Evolutionary conservation across 169 alveolate genomes (phyloP), one percentile per base, ranked within the genome.

Genomic region (Babesia divergens): DNA sequence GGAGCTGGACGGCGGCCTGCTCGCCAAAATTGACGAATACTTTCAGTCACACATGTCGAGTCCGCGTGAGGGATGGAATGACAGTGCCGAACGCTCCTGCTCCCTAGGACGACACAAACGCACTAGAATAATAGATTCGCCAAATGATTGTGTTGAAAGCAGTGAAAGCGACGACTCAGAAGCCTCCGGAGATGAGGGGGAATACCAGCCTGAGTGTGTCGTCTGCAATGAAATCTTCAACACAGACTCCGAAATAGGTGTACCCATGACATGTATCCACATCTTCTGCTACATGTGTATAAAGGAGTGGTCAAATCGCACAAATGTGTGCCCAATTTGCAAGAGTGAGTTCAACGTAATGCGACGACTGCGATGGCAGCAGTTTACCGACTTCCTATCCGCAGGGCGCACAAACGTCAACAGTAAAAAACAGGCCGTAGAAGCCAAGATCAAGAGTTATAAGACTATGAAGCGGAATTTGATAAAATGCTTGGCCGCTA

Each of bases 271-370:
- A n/a, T 86, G 92, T 49, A 3, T 34, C 26, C 92, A 86, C 60
- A 53, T 77, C 8, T 86, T 86, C 56, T 86, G 92, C 62, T 86
- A 84, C 56, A 44, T 35, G 8, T 86, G 92, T 51, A 77, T 86
- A 18, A 64, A 64, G 31, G 51, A 50, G 43, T 84, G 91, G 91
- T 52, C 91, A 11, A 52, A 64, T 51, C 74, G 86, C 16, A 53
- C 91, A 14, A 84, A 84, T 54, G 44, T 55, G 47, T 84, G 91
- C 42, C 91, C 91, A 0, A 43, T 84, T 16, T 84, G 91, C 66
- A 84, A 83, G 74, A 31, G 68, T n/a, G 88, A 84, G 49, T 84
- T 84, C 59, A 26, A n/a, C 0, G 60, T 46, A 51, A 81, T 84
- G 16, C 40, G 87, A 20, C 31, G 66, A 22, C 26, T 79, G 28